Evolutionary conservation across 768 basidiomycete species (phyloP), one percentile per base, ranked within the genome.

Genomic region (Lyophyllum atratum): DNA sequence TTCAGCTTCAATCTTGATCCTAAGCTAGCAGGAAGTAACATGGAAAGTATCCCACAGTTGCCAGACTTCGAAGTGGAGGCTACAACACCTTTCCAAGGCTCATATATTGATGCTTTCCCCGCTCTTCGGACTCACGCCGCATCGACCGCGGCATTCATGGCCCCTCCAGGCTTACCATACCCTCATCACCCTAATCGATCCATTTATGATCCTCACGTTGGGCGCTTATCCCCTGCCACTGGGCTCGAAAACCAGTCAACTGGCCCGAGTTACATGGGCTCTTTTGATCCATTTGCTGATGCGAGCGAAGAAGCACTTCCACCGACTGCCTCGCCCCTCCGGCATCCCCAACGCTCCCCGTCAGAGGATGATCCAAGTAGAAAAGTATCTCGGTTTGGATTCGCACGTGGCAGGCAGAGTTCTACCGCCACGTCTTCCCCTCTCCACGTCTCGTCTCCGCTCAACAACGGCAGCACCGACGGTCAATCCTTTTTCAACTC

Each of bases 1-100:
- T 95, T 95, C 75, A 92, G 87, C 69, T 95, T 95, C 74, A 93
- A 87, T 70, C 74, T 94, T 43, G 92, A 93, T 70, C 89, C 89
- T 25, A 90, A 86, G 62, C 75, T 93, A 25, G 89, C 85, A 6
- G 80, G 72, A 25, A 64, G 78, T 28, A 79, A 81, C 49, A 67
- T 67, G 1, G 74, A 78, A 29, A 69, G 74, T 15, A 60, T 67
- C 29, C 71, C 80, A 12, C 64, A 74, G 6, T 68, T 85, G 28
- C 73, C 79, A 3, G 81, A 85, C 44, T 80, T 86, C 46, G 82
- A 87, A 51, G 64, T 75, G 1, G 79, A 80, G 47, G 73, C 83
- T 2, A 78, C 67, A 53, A 75, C 74, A n/a, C 86, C 90, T 28
- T 85, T 90, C 72, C 69, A 73, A 45, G 86, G 89, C 21, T 78